Percentiles rank a stretch among this genome's conserved stretches.
phyloP scores from a whole-genome alignment of 768 basidiomycete species.

The Suillus subalutaceus region DNA sequence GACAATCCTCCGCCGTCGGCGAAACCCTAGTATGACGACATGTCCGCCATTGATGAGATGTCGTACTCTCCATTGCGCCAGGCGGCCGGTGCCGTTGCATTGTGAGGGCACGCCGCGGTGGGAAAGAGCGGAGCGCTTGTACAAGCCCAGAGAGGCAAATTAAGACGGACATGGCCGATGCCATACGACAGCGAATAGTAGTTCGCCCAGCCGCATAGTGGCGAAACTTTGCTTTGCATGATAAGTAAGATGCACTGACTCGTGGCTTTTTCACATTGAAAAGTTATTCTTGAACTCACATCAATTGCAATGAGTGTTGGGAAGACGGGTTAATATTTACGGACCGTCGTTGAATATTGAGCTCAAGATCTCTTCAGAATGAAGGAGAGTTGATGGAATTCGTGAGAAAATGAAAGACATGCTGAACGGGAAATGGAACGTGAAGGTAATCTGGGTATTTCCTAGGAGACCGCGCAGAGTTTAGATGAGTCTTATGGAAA shows the following conservation, averaged over 20 bases:
- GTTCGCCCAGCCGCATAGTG: conserved; percentile 1
- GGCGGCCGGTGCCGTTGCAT: background rate
- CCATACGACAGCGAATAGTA: conserved; percentile 2
- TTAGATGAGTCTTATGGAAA: conserved; percentile 3
- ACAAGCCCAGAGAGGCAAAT: background rate
- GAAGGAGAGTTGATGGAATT: conserved; percentile 5
- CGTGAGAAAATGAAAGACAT: conserved; percentile 4
- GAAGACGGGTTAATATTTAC: background rate
- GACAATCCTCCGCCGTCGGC: background rate
- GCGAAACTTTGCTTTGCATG: background rate
- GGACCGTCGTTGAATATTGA: background rate
- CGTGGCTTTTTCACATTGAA: conserved; percentile 1
- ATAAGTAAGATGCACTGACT: background rate
- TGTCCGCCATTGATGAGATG: background rate
- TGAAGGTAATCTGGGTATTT: conserved; percentile 11
- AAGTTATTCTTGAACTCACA: conserved; percentile 1
- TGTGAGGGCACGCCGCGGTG: background rate
- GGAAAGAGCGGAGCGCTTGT: conserved; percentile 4
- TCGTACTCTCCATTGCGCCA: background rate
- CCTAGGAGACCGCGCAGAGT: conserved; percentile 36
- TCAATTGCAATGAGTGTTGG: background rate
- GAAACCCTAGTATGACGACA: background rate
- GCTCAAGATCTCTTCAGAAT: background rate
- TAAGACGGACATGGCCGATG: conserved; percentile 6
- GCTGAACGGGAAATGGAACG: background rate